Evolutionary conservation across 2,329 filamentous ascomycete species (phyloP).

Genomic region (Knoxdaviesia proteae): DNA sequence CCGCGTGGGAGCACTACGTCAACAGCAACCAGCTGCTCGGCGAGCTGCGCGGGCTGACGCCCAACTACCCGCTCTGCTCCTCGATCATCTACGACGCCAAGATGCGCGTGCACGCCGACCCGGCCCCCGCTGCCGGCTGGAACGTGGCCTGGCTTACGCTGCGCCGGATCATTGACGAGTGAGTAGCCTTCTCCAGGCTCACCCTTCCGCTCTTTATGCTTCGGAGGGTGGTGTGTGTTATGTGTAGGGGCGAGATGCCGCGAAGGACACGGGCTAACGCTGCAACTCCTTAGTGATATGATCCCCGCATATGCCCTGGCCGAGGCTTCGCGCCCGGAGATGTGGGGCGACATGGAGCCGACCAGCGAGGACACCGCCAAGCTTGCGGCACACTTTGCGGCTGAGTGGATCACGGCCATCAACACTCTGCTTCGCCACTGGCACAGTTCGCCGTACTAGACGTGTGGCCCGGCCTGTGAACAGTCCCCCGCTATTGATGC

Average conservation of each 20-base stretch:
- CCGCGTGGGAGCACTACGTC: slow-evolving; percentile 53
- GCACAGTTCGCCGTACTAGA: slow-evolving; percentile 27
- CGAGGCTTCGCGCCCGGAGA: slow-evolving; percentile 41
- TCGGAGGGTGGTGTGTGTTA: too few species aligned
- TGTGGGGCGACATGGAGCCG: slow-evolving; percentile 46
- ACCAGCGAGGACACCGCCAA: slow-evolving; percentile 32
- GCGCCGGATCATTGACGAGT: slow-evolving; percentile 44
- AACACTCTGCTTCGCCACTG: slow-evolving; percentile 49
- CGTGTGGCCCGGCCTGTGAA: too few species aligned
- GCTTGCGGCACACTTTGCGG: slow-evolving; percentile 39
- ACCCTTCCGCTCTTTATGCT: not conserved
- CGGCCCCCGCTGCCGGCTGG: slow-evolving; percentile 48
- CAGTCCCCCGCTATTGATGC: too few species aligned
- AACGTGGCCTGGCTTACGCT: slow-evolving; percentile 57
- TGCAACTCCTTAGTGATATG: slow-evolving; percentile 23
- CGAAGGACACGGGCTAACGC: not conserved
- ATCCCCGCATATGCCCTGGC: slow-evolving; percentile 37
- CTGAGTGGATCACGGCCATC: slow-evolving; percentile 46
- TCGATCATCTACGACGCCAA: slow-evolving; percentile 46
- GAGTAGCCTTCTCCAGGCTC: slow-evolving; percentile 12
- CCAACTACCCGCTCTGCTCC: slow-evolving; percentile 45
- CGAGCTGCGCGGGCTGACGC: slow-evolving; percentile 47
- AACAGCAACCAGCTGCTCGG: slow-evolving; percentile 46
- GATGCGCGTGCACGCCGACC: slow-evolving; percentile 39
- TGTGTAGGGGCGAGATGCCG: not conserved